Evolutionary conservation across 176 grass and related monocot species (phyloP), one percentile per base, ranked within the genome.

Genomic region (Carex parvula): DNA sequence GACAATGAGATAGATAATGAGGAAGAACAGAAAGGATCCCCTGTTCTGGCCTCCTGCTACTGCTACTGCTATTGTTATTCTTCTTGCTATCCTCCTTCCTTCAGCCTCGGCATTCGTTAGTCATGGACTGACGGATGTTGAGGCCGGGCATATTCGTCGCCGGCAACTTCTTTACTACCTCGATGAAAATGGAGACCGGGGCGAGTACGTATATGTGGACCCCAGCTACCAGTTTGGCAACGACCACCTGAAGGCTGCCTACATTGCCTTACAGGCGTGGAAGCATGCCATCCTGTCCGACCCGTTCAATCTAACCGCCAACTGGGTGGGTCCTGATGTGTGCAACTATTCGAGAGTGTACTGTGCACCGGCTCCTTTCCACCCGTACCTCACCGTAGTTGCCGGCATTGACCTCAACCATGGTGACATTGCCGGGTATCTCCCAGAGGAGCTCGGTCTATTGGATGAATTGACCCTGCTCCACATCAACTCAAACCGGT

Each of bases 401-500:
- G 93, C 96, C 58, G 82, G 85, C 80, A 58, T 99, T 82, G 96
- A 99, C 87, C 96, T 99, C 64, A 99, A 94, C 88, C 93, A 92
- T 64, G 93, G 84, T 21, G 96, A 99, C 89, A 85, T 99, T 35
- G 96, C 96, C 0, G 91, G 93, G 0, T 94, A 95, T 88, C 93
- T 99, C 80, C 96, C 96, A 0, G 86, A 90, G 50, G 83, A 60
- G 83, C 96, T 99, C 7, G 91, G 93, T 44, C 55, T 84, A 24
- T 92, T 98, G 16, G 6, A 59, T 24, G 92, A 98, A 69, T 91
- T 98, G 86, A 85, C 92, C 30, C 79, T 98, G 18, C 58, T 98
- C 50, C 95, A 95, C 66, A 79, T 89, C 88, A 95, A 98, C 92
- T 98, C 95, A 32, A 98, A 98, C 89, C 95, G 95, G 63, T 88